Evolutionary conservation across 306 rosid species (phyloP).

Genomic region (Spatholobus suberectus): DNA sequence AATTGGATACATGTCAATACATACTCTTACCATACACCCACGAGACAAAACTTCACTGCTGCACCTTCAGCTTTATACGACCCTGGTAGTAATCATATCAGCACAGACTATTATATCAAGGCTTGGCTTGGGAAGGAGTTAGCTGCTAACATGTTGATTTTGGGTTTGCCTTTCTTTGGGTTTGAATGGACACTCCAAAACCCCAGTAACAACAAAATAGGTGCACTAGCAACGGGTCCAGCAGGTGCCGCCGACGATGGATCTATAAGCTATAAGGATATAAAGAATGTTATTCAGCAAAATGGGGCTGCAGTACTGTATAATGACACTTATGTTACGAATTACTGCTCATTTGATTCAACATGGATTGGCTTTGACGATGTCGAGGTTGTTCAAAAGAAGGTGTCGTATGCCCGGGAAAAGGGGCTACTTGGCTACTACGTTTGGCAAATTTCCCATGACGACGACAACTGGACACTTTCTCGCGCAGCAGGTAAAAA

Average conservation of each 20-base stretch:
- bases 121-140: constrained; percentile 39
- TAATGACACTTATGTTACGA: constrained; percentile 42
- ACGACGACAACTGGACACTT: constrained; percentile 41
- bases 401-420: constrained; percentile 50
- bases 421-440: constrained; percentile 37
- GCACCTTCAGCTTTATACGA: constrained; percentile 44
- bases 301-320: background rate
- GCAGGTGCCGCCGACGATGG: background rate
- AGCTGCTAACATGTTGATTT: constrained; percentile 32
- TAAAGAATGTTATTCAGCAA: background rate
- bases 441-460: constrained; percentile 31
- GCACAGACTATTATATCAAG: constrained; percentile 36
- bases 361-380: constrained; percentile 52
- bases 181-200: constrained; percentile 41
- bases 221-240: constrained; percentile 44
- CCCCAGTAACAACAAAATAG: constrained; percentile 28
- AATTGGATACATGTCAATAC: constrained; percentile 43
- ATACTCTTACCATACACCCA: background rate
- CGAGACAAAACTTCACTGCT: background rate
- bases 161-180: constrained; percentile 44
- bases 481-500: background rate
- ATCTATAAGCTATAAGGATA: constrained; percentile 6
- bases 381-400: constrained; percentile 33
- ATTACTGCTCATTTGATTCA: constrained; percentile 34
- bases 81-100: background rate